A percentile compares a stretch with the other conserved stretches of the same genome.
Conservation (phyloP, 257 asterid species). For the Fraxinus excelsior region DNA sequence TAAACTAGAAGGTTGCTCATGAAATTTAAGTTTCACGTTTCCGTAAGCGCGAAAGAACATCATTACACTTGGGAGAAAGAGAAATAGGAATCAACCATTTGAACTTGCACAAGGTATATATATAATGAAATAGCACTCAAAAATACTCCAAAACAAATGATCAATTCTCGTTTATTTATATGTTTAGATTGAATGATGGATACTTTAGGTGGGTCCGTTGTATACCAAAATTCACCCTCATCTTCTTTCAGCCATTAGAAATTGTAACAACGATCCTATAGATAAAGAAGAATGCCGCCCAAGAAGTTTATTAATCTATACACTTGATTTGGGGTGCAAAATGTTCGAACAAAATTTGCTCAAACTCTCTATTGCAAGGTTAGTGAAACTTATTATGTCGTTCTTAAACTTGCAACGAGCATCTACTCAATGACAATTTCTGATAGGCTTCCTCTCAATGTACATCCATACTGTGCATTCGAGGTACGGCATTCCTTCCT, state of each 20-base stretch:
- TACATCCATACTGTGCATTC: conserved; percentile 33
- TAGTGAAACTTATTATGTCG: neutral
- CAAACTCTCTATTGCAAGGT: neutral
- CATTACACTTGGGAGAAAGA: no score
- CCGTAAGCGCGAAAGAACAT: no score
- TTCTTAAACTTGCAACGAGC: neutral
- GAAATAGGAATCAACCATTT: no score
- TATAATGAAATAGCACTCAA: no score
- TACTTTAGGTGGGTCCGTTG: neutral
- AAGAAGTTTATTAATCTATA: neutral
- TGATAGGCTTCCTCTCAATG: conserved; percentile 44
- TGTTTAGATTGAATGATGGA: neutral
- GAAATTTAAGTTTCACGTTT: no score
- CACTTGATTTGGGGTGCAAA: neutral
- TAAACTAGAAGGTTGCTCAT: no score
- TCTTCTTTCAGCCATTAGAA: neutral
- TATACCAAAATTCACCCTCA: neutral
- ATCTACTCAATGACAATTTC: conserved; percentile 57
- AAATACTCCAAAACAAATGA: neutral
- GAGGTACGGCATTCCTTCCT: conserved; percentile 54
- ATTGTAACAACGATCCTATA: neutral
- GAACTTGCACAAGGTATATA: no score
- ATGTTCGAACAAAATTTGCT: neutral
- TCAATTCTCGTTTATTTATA: neutral
- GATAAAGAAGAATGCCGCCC: neutral